Base-by-base conservation (phyloP, 805 yeast species). In the Yarrowia hollandica region DNA sequence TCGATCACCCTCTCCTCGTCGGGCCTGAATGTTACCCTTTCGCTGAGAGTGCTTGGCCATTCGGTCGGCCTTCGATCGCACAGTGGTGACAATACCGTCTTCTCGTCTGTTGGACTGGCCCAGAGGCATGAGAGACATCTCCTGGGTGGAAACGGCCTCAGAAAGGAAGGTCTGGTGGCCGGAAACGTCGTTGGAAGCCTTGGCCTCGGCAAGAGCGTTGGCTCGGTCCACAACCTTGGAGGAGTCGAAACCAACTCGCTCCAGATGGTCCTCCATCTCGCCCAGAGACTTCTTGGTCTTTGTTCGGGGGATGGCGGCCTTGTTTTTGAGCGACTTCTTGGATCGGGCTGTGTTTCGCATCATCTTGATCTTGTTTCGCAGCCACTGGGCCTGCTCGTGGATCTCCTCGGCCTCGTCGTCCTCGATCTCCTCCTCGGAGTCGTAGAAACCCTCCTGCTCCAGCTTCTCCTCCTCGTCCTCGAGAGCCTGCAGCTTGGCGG, bases 401-500 rank as follows among this genome's bases (percentile, higher is more conserved):
- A 94, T 79, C 57, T 85, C 89, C 60, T 80, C 84, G 37, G 77
- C 76, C 57, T 84, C 86, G 65, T 84, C 90, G 61, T 84, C 88
- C 37, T 75, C 77, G 55, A 71, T 72, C 61, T 79, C 83, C 65
- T 81, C 88, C 69, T 91, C 97, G 30, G 95, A 85, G 66, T 90
- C 95, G 74, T 94, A 94, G 78, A 94, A 94, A 26, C 99, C 99
- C 76, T 91, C 96, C 50, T 80, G 75, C 75, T 92, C 96, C 67
- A 94, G 82, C 72, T 85, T 82, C 25, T 92, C 98, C 77, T 94
- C 99, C 76, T 94, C 99, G 64, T 88, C 97, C 76, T 94, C 99
- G 64, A 94, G 79, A 15, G 96, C 96, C 75, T 90, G 90, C 71
- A 94, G 81, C 76, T 94, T 94, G 65, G 89, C 86, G 50, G 90